Evolutionary conservation across 108 stramenopile genomes (phyloP), one percentile per base, ranked within the genome.

Genomic region (Seminavis robusta): DNA sequence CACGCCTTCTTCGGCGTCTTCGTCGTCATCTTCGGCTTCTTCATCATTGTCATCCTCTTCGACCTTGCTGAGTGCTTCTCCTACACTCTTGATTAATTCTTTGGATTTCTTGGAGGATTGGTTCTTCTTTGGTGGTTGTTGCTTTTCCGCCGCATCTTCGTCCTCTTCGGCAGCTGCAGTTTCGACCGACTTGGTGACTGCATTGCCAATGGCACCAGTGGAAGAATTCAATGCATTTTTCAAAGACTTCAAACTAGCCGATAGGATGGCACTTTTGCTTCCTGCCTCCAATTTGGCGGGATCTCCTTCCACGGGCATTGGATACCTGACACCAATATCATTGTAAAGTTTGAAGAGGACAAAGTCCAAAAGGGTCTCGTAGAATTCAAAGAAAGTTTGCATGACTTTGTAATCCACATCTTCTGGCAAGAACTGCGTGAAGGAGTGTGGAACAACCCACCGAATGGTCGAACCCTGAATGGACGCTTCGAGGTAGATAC

Each of bases 311-410:
- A 63, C 56, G 10, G 81, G 73, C 17, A 95, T 74, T 8, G 97
- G 97, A 65, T 94, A 98, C 9, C 80, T 65, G 3, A 98, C 76
- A 29, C 94, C 97, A 25, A 92, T 41, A 30, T 82, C 87, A 39
- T 66, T 78, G 69, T 95, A 99, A 7, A 99, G 70, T 65, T 98
- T 98, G 88, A 74, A 99, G 54, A 98, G 57, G 6, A 94, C 95
- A 76, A 98, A 98, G 45, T 87, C 80, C 49, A 98, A 55, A 11
- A 98, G 64, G 8, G 88, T 86, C 61, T 98, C 95, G 63, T 98
- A 97, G 69, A 99, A 98, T 75, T 98, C 99, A 38, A 99, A 86
- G 68, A 99, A 99, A 9, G 99, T 99, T 23, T 86, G 50, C 97
- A 99, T 98, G 54, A 99, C 95, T 25, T 88, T 81, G 69, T 94